Percentiles rank a stretch among this genome's conserved stretches.
Evolutionary conservation across 2,329 filamentous ascomycete species (phyloP).

Genomic region (Hypoxylon sp.): DNA sequence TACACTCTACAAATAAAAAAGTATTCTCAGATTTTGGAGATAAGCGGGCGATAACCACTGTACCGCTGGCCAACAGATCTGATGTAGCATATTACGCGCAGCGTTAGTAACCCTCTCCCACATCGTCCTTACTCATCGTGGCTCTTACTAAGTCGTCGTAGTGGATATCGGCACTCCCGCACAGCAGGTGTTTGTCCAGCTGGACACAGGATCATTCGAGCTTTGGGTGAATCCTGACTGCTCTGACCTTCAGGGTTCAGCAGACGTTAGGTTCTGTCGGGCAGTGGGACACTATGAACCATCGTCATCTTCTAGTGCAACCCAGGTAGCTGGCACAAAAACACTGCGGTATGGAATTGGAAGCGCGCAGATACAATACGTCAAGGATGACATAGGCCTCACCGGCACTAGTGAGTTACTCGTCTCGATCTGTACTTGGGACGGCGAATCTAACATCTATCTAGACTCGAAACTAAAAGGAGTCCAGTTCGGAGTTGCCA

Average conservation of each 20-base stretch:
- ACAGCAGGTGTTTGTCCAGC: constrained; percentile 67
- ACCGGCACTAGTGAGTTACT: constrained; percentile 54
- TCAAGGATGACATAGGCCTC: constrained; percentile 62
- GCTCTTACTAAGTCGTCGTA: constrained; percentile 47
- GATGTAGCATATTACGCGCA: constrained; percentile 69
- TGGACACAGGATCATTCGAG: constrained; percentile 73
- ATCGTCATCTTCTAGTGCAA: constrained; percentile 58
- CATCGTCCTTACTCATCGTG: neutral
- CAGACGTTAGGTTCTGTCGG: constrained; percentile 63
- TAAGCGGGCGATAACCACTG: constrained; percentile 56
- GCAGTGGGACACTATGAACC: constrained; percentile 63
- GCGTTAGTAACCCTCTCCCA: constrained; percentile 54
- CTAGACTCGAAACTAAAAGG: constrained; percentile 59
- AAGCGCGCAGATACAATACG: constrained; percentile 65
- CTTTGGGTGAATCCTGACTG: constrained; percentile 75
- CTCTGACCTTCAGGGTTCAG: constrained; percentile 58
- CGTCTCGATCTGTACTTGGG: neutral
- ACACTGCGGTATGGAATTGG: constrained; percentile 67
- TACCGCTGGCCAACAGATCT: constrained; percentile 64
- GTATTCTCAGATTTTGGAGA: constrained; percentile 60
- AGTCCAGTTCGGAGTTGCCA: constrained; percentile 78
- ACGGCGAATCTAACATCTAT: constrained; percentile 15
- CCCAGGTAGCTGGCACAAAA: constrained; percentile 55
- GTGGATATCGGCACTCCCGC: constrained; percentile 69
- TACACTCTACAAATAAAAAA: constrained; percentile 60